Evolutionary conservation across 2,329 filamentous ascomycete genomes (phyloP).

Genomic region (Lachnellula cervina): DNA sequence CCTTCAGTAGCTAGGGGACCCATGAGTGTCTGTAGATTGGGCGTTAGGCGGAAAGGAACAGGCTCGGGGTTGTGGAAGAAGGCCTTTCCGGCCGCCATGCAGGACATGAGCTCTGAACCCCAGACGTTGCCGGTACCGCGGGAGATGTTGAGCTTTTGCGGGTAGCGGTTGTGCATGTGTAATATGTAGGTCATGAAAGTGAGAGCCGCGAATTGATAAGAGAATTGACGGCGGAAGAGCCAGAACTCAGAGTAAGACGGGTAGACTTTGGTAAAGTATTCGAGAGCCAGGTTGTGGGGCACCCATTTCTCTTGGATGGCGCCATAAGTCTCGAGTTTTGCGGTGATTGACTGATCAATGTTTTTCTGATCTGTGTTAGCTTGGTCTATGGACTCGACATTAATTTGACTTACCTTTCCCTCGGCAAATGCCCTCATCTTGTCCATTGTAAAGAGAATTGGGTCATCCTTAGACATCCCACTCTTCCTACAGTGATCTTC

Average conservation of each 20-base stretch:
- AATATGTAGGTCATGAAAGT: slow-evolving; percentile 99
- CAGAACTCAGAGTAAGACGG: slow-evolving; percentile 92
- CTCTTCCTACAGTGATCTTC: slow-evolving; percentile 92
- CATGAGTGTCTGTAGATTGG: slow-evolving; percentile 93
- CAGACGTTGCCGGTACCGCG: slow-evolving; percentile 87
- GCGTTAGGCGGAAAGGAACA: slow-evolving; percentile 94
- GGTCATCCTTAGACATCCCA: slow-evolving; percentile 88
- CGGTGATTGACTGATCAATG: slow-evolving; percentile 63
- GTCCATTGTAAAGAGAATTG: slow-evolving; percentile 91
- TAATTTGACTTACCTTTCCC: slow-evolving; percentile 33
- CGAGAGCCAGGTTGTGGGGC: slow-evolving; percentile 71
- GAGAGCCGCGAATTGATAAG: slow-evolving; percentile 88
- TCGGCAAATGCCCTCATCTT: slow-evolving; percentile 77
- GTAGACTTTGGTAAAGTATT: slow-evolving; percentile 87
- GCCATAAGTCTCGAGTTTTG: slow-evolving; percentile 85
- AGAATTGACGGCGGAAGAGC: slow-evolving; percentile 96
- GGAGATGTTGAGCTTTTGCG: slow-evolving; percentile 90
- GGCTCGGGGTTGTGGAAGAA: slow-evolving; percentile 93
- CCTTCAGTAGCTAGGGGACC: slow-evolving; percentile 93
- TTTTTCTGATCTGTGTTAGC: slow-evolving; percentile 51
- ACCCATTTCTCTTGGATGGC: slow-evolving; percentile 95
- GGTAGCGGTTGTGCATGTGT: slow-evolving; percentile 94
- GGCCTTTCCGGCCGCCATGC: slow-evolving; percentile 77
- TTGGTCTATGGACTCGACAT: not conserved
- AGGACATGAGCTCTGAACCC: slow-evolving; percentile 90